phyloP scores from a whole-genome alignment of 2,329 filamentous ascomycete species.

The Elsinoe australis region DNA sequence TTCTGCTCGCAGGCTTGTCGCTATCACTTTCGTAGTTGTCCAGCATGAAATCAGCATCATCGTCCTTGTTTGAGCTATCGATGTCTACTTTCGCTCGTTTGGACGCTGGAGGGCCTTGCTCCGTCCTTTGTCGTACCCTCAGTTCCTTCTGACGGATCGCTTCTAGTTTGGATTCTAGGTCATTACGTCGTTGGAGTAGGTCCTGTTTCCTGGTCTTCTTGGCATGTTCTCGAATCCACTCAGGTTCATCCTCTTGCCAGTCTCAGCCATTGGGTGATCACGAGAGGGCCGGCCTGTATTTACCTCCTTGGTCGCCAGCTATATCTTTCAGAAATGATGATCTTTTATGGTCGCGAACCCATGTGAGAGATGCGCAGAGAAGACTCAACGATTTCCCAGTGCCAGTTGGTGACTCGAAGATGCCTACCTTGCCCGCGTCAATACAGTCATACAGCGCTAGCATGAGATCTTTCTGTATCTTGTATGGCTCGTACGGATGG shows the following conservation, averaged over 20 bases:
- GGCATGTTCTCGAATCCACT: constrained; percentile 77
- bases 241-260: constrained; percentile 57
- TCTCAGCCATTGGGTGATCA: constrained; percentile 3
- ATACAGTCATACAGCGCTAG: constrained; percentile 70
- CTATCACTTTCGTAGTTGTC: constrained; percentile 64
- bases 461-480: constrained; percentile 87
- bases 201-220: constrained; percentile 60
- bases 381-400: constrained; percentile 81
- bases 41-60: constrained; percentile 65
- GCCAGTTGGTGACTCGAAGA: constrained; percentile 90
- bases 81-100: constrained; percentile 40
- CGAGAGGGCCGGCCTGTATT: constrained; percentile 13
- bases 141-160: constrained; percentile 55
- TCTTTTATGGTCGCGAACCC: constrained; percentile 77
- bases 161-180: constrained; percentile 64
- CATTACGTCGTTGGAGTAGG: constrained; percentile 58
- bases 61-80: constrained; percentile 27
- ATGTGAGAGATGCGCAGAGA: constrained; percentile 81
- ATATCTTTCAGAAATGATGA: constrained; percentile 48
- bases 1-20: constrained; percentile 35
- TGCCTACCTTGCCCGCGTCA: constrained; percentile 70
- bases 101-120: constrained; percentile 40
- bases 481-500: constrained; percentile 80
- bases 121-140: constrained; percentile 48
- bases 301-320: constrained; percentile 39